phyloP scores from a whole-genome alignment of 1,284 basidiomycete genomes.

The Afroboletus lepidellus region DNA sequence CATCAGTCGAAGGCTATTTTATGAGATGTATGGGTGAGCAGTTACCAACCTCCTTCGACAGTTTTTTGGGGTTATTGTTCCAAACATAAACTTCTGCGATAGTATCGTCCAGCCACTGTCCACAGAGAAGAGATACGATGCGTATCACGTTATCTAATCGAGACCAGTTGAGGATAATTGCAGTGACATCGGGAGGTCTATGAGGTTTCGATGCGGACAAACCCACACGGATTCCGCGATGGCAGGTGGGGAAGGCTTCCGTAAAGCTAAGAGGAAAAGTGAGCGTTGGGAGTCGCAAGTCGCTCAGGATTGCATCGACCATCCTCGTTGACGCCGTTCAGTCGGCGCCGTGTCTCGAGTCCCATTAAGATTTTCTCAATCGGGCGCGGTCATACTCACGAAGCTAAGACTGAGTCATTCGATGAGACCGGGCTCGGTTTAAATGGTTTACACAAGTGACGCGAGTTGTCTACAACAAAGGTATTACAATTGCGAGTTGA shows the following conservation, averaged over 20 bases:
- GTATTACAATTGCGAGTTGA: constrained; percentile 8
- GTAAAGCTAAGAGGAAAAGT: constrained; percentile 22
- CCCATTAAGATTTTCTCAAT: too few species aligned
- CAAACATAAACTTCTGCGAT: constrained; percentile 56
- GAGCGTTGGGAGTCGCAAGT: constrained; percentile 15
- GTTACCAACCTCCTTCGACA: constrained; percentile 40
- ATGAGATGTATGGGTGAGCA: not conserved
- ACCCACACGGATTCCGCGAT: constrained; percentile 17
- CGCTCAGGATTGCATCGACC: constrained; percentile 14
- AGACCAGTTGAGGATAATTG: constrained; percentile 65
- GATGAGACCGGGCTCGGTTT: too few species aligned
- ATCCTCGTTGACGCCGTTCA: constrained; percentile 2
- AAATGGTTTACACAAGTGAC: not conserved
- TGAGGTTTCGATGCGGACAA: constrained; percentile 1
- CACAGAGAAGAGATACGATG: constrained; percentile 54
- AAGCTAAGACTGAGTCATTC: too few species aligned
- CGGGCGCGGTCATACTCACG: too few species aligned
- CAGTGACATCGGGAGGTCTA: constrained; percentile 43
- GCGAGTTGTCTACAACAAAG: constrained; percentile 22
- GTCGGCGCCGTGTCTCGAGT: not conserved
- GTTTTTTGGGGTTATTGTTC: constrained; percentile 56
- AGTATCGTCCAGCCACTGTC: constrained; percentile 43
- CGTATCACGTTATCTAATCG: constrained; percentile 57
- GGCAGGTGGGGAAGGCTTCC: not conserved
- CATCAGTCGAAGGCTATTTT: not conserved